Conservation (phyloP, 2,329 filamentous ascomycete genomes). For the Immersiporthe knoxdaviesiana region DNA sequence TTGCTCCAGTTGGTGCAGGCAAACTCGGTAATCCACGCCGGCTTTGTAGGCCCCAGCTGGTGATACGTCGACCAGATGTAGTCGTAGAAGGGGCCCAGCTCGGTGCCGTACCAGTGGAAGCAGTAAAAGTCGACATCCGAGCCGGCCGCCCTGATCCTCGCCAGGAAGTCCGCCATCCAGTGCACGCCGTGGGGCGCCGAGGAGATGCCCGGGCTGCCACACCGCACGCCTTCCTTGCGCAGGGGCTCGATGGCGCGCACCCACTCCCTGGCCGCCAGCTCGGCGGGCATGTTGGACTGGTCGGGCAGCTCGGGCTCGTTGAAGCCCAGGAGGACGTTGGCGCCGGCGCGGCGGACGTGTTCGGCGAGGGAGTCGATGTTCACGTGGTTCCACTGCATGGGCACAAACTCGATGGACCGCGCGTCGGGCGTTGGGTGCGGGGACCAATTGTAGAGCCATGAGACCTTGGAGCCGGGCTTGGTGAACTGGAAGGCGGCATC, state of each 20-base stretch:
- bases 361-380: conserved; percentile 30
- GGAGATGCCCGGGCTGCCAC: conserved; percentile 32
- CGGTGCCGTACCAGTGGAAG: conserved; percentile 34
- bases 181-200: conserved; percentile 32
- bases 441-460: conserved; percentile 36
- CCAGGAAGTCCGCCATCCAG: conserved; percentile 32
- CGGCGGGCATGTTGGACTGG: conserved; percentile 33
- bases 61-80: conserved; percentile 34
- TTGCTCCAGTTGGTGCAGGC: conserved; percentile 33
- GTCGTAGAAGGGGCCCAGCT: conserved; percentile 33
- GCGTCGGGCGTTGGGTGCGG: conserved; percentile 30
- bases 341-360: conserved; percentile 13
- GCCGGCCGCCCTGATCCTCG: conserved; percentile 27
- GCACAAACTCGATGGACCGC: conserved; percentile 29
- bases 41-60: conserved; percentile 32
- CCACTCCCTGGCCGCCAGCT: conserved; percentile 32
- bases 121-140: conserved; percentile 33
- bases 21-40: conserved; percentile 34
- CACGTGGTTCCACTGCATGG: conserved; percentile 36
- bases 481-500: conserved; percentile 37
- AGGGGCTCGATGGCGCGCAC: conserved; percentile 32
- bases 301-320: conserved; percentile 34
- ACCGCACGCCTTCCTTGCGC: conserved; percentile 24
- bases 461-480: conserved; percentile 33
- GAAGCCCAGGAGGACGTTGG: conserved; percentile 29